Conservation (phyloP, 768 basidiomycete genomes). For the Tricholoma sp. region DNA sequence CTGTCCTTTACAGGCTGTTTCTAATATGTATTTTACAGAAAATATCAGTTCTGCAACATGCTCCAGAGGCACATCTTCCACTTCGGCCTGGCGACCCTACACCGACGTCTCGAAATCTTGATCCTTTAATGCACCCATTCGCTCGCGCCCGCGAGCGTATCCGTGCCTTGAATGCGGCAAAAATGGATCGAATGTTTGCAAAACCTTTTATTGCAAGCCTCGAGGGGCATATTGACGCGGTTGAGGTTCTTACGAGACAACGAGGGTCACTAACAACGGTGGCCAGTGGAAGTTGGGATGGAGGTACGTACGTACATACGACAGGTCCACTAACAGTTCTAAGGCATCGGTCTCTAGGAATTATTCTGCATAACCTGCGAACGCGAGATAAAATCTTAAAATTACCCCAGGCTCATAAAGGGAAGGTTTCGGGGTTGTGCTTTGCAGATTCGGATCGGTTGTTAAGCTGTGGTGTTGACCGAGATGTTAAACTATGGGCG, state of each 20-base stretch:
- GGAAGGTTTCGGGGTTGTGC: constrained; percentile 78
- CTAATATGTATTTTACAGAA: constrained; percentile 41
- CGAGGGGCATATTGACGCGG: constrained; percentile 91
- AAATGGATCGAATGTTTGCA: constrained; percentile 97
- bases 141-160: constrained; percentile 88
- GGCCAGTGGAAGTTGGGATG: constrained; percentile 94
- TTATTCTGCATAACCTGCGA: constrained; percentile 81
- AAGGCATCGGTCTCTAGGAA: constrained; percentile 38
- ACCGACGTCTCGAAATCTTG: constrained; percentile 85
- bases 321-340: not conserved
- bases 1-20: not conserved
- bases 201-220: constrained; percentile 89
- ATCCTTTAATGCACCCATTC: constrained; percentile 95
- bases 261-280: constrained; percentile 70
- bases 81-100: constrained; percentile 76
- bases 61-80: constrained; percentile 68
- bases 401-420: constrained; percentile 72
- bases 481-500: constrained; percentile 80
- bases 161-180: constrained; percentile 90
- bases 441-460: constrained; percentile 61
- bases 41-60: constrained; percentile 85
- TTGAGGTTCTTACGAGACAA: constrained; percentile 78
- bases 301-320: constrained; percentile 52
- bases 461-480: constrained; percentile 79
- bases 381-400: constrained; percentile 48